These are phyloP conservation scores for Nemania sp. DNA, from an alignment of 2,329 filamentous ascomycete species.

Conservation along the genomic window DNA sequence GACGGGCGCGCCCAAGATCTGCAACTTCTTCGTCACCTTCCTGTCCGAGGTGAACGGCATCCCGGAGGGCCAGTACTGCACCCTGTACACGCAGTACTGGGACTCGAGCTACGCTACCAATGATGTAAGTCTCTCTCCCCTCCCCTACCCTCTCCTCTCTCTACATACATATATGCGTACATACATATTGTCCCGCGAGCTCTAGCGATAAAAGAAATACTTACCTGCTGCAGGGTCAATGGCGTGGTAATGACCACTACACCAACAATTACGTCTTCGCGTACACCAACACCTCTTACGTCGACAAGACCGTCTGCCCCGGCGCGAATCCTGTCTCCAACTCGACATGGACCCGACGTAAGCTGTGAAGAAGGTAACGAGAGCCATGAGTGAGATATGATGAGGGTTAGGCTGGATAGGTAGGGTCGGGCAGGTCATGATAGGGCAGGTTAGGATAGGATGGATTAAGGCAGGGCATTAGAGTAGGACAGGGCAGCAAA, in stretches of 20 bases:
- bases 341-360: not conserved
- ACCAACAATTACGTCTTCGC: slow-evolving; percentile 28
- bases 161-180: not conserved
- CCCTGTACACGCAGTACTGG: slow-evolving; percentile 44
- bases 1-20: slow-evolving; percentile 33
- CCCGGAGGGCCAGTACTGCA: slow-evolving; percentile 45
- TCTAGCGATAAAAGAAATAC: not conserved
- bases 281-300: slow-evolving; percentile 15
- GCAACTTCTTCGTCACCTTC: slow-evolving; percentile 46
- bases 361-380: not conserved
- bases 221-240: slow-evolving; percentile 31
- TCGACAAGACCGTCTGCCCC: slow-evolving; percentile 11
- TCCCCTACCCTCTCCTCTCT: not conserved
- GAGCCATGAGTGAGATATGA: not conserved
- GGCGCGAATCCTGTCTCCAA: no score
- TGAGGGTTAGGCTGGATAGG: not conserved
- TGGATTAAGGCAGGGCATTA: no score
- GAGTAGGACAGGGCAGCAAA: no score
- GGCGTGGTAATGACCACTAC: slow-evolving; percentile 29
- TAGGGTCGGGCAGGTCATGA: no score
- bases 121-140: slow-evolving; percentile 28
- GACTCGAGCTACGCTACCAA: slow-evolving; percentile 35
- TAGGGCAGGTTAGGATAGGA: no score
- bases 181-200: not conserved
- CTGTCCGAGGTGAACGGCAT: slow-evolving; percentile 44